Evolutionary conservation across 2,329 filamentous ascomycete species (phyloP), one percentile per base, ranked within the genome.

Genomic region (Chrysoporthe austroafricana): DNA sequence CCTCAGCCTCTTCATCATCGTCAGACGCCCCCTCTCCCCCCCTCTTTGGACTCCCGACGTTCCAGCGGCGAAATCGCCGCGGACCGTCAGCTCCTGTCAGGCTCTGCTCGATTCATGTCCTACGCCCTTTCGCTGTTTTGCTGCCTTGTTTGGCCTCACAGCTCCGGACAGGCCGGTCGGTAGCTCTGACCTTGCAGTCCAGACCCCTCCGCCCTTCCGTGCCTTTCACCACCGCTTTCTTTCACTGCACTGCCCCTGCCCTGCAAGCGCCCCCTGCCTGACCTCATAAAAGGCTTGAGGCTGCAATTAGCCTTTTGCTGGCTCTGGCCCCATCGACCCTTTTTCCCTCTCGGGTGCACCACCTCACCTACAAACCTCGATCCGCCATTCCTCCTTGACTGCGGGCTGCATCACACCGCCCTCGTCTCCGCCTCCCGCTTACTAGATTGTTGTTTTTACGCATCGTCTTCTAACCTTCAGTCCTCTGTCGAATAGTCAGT

Each of bases 381-480:
- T 54, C 57, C 42, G 44, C 63, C 42, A 59, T 56, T 58, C 26
- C n/a, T 14, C 62, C 56, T 50, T 56, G 46, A 57, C 21, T 48
- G 16, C 62, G 48, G 44, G 56, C 63, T 70, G 69, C 69, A 67
- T 69, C 67, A 69, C 61, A 69, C n/a, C 2, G 63, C 67, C 46
- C 58, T 63, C 52, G 56, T 46, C 42, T 34, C n/a, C 21, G 42
- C 60, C 52, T 34, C 4, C 42, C 43, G 5, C 21, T 58, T 46
- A 60, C n/a, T 26, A 57, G 21, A 18, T 21, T 62, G 26, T 26
- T 11, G 46, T 48, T 60, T 42, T 32, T 1, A 21, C 36, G 16
- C 34, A 44, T 39, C 32, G 42, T 50, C 6, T 21, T 61, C 62
- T 66, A 57, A 66, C 63, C 34, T 18, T 61, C 48, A 36, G 8